These are phyloP conservation scores for Sporothrix euskadiensis DNA, from an alignment of 2,329 filamentous ascomycete genomes.

Conservation along the genomic window DNA sequence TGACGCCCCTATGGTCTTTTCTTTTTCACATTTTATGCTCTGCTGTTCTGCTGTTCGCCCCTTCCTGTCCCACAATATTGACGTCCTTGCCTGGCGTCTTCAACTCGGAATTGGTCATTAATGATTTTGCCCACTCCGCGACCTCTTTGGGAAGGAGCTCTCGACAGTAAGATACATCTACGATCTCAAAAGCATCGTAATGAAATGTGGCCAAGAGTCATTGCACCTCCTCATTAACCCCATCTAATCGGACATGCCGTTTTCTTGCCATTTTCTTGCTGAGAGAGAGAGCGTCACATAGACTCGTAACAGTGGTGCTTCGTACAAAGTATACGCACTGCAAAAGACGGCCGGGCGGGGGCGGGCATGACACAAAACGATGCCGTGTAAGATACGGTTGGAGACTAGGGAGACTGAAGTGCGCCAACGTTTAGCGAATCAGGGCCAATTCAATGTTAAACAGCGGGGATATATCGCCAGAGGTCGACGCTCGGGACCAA, in stretches of 20 bases:
- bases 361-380: constrained; percentile 12
- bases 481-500: background rate
- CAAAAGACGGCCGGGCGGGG: background rate
- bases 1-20: background rate
- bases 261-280: background rate
- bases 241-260: background rate
- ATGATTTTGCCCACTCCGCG: background rate
- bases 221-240: no score
- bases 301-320: background rate
- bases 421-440: background rate
- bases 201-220: background rate
- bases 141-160: background rate
- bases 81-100: background rate
- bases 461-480: background rate
- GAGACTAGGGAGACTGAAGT: background rate
- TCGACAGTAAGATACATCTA: background rate
- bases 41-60: background rate
- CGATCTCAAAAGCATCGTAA: background rate
- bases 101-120: background rate
- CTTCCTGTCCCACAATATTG: background rate
- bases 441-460: constrained; percentile 5
- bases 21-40: background rate
- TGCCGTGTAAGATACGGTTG: background rate
- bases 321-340: background rate
- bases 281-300: background rate